Percentiles rank a stretch among this genome's conserved stretches.
Evolutionary conservation across 352 stramenopile species (phyloP).

Genomic region (Phytophthora foliorum): DNA sequence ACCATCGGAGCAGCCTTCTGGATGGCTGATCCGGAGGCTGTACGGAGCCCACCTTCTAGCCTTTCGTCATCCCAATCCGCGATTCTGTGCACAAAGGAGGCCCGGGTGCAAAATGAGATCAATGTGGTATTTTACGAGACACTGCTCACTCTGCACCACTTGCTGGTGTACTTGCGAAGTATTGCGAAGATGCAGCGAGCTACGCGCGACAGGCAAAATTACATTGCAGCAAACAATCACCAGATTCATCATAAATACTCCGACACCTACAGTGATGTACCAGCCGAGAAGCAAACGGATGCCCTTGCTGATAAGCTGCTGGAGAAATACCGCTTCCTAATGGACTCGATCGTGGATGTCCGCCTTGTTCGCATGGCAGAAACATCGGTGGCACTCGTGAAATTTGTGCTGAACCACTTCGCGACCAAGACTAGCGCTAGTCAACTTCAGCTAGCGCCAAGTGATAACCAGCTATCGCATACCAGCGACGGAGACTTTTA

Average conservation of each 20-base stretch:
- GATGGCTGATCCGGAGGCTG: conserved; percentile 41
- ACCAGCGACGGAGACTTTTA: conserved; percentile 22
- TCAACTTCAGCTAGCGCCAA: conserved; percentile 11
- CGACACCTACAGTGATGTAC: conserved; percentile 30
- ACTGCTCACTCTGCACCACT: conserved; percentile 69
- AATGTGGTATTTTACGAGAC: conserved; percentile 76
- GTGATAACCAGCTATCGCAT: conserved; percentile 34
- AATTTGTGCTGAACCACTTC: conserved; percentile 65
- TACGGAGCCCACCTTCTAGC: conserved; percentile 29
- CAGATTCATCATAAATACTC: conserved; percentile 16
- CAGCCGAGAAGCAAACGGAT: conserved; percentile 41
- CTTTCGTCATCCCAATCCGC: conserved; percentile 46
- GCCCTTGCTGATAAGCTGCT: conserved; percentile 58
- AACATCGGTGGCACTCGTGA: conserved; percentile 68
- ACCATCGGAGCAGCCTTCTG: conserved; percentile 50
- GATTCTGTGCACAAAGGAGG: conserved; percentile 61
- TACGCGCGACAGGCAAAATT: conserved; percentile 31
- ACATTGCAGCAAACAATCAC: conserved; percentile 34
- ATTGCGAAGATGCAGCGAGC: conserved; percentile 35
- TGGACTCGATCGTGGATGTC: conserved; percentile 73
- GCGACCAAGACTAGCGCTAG: conserved; percentile 18
- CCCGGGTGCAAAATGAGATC: conserved; percentile 74
- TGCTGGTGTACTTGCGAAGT: conserved; percentile 60
- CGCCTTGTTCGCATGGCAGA: conserved; percentile 64
- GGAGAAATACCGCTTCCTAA: conserved; percentile 75